Percentiles rank a stretch among this genome's conserved stretches.
Conservation (phyloP, 176 grass and related monocot species). For the Musa itinerans region DNA sequence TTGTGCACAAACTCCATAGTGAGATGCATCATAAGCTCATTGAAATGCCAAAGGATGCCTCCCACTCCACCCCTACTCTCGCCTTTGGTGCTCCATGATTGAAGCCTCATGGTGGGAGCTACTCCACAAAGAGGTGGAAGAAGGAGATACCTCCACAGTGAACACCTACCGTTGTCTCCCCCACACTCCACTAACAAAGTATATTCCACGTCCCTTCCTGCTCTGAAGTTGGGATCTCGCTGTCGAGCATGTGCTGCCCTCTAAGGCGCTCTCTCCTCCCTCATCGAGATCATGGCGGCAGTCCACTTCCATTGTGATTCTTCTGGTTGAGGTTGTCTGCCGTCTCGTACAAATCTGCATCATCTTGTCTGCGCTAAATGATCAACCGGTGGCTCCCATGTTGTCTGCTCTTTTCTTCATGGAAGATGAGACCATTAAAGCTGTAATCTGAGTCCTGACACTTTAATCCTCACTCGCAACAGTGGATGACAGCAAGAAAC, state of each 20-base stretch:
- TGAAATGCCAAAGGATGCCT: slow-evolving; percentile 2
- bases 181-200: not conserved
- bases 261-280: not conserved
- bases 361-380: not conserved
- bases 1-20: not conserved
- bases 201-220: slow-evolving; percentile 6
- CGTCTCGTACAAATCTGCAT: not conserved
- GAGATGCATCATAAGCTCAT: slow-evolving; percentile 9
- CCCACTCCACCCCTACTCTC: not conserved
- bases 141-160: not conserved
- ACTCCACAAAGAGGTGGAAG: not conserved
- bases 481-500: no score
- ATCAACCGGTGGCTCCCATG: not conserved
- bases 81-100: not conserved
- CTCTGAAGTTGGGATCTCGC: not conserved
- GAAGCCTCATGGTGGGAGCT: not conserved
- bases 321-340: slow-evolving; percentile 6
- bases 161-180: not conserved
- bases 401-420: no score
- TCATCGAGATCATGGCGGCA: not conserved
- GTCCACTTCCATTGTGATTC: not conserved
- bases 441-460: no score
- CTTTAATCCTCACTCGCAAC: no score
- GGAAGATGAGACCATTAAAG: no score
- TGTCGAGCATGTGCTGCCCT: not conserved